Base-by-base conservation (phyloP, 768 basidiomycete genomes). In the Termitomyces sp. region DNA sequence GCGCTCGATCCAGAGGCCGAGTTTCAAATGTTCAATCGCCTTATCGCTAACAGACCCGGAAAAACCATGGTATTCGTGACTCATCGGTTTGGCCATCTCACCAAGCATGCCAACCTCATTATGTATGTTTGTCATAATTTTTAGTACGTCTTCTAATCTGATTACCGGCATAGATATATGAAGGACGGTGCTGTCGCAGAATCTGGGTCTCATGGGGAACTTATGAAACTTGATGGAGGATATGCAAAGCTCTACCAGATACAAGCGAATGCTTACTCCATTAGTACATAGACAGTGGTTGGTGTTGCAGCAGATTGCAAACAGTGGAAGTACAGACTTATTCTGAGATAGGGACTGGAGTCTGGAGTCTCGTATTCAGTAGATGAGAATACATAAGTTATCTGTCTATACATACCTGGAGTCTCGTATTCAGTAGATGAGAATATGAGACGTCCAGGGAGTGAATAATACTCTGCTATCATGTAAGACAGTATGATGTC, bases 1-100 rank as follows among this genome's bases (percentile, higher is more conserved):
- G 68, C 72, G 9, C 62, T 81, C 4, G 80, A 81, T 52, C 72
- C 79, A 2, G 60, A 73, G 55, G 74, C 72, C 1, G 80, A 81
- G 60, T 67, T 59, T 19, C 63, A 71, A 10, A 59, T 80, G 14
- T 71, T 78, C 49, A 52, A 69, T 30, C 66, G 64, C 16, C 65
- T 79, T 30, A 63, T 64, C 39, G 44, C 62, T 3, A 57, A 52
- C 5, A 67, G 75, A 10, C 44, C 61, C 2, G 76, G 73, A 1
- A 79, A 76, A 67, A 72, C 71, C 14, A 71, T 70, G 69, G 59
- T 76, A 2, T 73, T 73, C 48, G 71, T 74, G 7, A 73, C 72
- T 0, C 74, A 75, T 57, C 63, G 73, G 19, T 73, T 76, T 55
- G 73, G 70, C 9, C 67, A 70, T 60, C 64, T 76, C 5, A 72